phyloP scores from a whole-genome alignment of 371 early-diverging fungal genomes.

The Mucor piriformis region DNA sequence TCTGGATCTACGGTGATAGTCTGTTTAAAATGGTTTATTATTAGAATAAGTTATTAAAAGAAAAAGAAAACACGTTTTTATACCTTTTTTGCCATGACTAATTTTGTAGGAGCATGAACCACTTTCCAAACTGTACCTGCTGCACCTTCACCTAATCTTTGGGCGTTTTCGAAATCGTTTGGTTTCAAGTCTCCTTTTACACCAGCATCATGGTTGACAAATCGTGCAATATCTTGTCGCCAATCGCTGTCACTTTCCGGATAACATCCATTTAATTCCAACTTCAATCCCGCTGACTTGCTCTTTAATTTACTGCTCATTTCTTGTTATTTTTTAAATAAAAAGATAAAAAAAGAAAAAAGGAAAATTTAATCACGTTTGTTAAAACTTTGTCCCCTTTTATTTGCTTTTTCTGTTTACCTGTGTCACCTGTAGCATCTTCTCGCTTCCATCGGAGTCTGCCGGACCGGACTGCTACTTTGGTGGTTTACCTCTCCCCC shows the following conservation, averaged over 20 bases:
- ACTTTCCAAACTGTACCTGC: conserved; percentile 94
- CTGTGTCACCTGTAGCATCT: background rate
- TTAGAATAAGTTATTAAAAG: background rate
- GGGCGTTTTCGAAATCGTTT: conserved; percentile 62
- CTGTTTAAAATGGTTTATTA: background rate
- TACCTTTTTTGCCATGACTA: conserved; percentile 96
- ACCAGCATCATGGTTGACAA: background rate
- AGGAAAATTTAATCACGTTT: conserved; percentile 14
- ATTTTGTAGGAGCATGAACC: conserved; percentile 71
- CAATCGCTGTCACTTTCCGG: conserved; percentile 1
- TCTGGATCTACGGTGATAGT: conserved; percentile 57
- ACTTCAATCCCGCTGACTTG: conserved; percentile 33
- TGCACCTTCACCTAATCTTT: conserved; percentile 89
- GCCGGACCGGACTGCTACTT: no score
- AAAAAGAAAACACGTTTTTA: background rate
- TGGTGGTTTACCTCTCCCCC: background rate
- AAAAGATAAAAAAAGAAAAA: conserved; percentile 9
- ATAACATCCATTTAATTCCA: conserved; percentile 35
- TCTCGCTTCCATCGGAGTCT: no score
- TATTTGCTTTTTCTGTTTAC: conserved; percentile 5
- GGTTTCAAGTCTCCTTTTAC: conserved; percentile 47
- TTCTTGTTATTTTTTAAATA: background rate
- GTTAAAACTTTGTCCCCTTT: background rate
- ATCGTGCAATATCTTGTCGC: background rate
- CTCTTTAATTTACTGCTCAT: conserved; percentile 37